Evolutionary conservation across 306 rosid species (phyloP).

Genomic region (Acmispon strigosus): DNA sequence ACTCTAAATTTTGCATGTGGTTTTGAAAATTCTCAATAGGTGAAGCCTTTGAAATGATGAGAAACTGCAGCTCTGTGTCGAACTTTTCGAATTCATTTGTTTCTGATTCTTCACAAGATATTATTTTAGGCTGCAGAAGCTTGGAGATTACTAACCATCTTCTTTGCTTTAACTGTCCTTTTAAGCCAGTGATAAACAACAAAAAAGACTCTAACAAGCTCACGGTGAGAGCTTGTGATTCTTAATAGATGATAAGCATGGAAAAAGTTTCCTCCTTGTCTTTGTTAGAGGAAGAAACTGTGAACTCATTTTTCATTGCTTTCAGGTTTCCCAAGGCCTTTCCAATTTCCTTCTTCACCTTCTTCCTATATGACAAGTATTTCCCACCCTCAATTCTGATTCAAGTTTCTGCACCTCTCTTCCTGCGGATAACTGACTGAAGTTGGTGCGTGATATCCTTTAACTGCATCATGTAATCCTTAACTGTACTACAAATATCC

Average conservation of each 20-base stretch:
- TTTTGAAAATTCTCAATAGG: not conserved
- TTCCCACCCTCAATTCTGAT: conserved; percentile 4
- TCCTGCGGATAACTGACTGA: not conserved
- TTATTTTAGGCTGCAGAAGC: not conserved
- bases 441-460: not conserved
- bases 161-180: not conserved
- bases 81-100: conserved; percentile 16
- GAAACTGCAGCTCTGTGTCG: conserved; percentile 4
- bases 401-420: not conserved
- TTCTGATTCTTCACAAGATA: conserved; percentile 1
- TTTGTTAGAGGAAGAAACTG: not conserved
- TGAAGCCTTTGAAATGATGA: conserved; percentile 6
- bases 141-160: conserved; percentile 19
- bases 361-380: conserved; percentile 15
- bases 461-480: conserved; percentile 5
- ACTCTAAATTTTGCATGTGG: not conserved
- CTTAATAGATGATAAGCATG: not conserved
- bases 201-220: conserved; percentile 13
- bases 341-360: not conserved
- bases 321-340: conserved; percentile 8
- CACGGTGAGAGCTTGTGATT: conserved; percentile 13
- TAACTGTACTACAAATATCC: not conserved
- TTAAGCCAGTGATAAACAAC: conserved; percentile 2
- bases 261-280: not conserved
- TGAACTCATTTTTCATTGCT: not conserved